Evolutionary conservation across 208 protist species (phyloP), one percentile per base, ranked within the genome.

Genomic region (Leishmania gerbilli): DNA sequence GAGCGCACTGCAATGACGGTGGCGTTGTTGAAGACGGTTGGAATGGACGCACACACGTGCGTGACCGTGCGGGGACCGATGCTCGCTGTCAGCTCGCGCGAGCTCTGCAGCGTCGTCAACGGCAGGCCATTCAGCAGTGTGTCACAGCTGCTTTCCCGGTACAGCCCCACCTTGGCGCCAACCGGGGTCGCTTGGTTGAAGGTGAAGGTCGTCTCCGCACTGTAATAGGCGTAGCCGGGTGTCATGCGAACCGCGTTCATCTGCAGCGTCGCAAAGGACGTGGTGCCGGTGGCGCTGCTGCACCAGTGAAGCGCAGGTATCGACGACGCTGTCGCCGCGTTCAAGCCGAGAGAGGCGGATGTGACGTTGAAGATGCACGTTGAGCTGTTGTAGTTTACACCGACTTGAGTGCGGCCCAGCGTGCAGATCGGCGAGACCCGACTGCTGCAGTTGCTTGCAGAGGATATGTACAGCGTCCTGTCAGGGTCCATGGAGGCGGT

Each of bases 231-330:
- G 58, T 86, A 92, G 45, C 77, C 83, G 2, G 88, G 88, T 7
- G 76, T 81, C 2, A 72, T 24, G 3, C 71, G 45, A 47, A 95
- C 87, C 51, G 81, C 79, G 82, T 71, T 72, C 58, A 95, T 65
- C 40, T 88, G 64, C 31, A 95, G 55, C 15, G 65, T 71, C 27
- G 65, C 64, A 31, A 92, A 84, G 64, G 71, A 69, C 1, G 51
- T 75, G 47, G 40, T 51, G 74, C 79, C 76, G 49, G 77, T 42
- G 24, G 80, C 86, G 58, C 83, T 90, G 55, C 87, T 89, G 76
- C 90, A 95, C 81, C 90, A 87, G 83, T 89, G 91, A 65, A 92
- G 65, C 40, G 62, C 13, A n/a, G 88, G 88, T n/a, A 89, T 86
- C 19, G 53, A 21, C 53, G 81, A 71, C 4, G 31, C n/a, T 0